Percentiles rank a stretch among this genome's conserved stretches.
These are phyloP conservation scores for Aristolochia contorta DNA, from an alignment of 164 flowering plant species.

Conservation along the genomic window DNA sequence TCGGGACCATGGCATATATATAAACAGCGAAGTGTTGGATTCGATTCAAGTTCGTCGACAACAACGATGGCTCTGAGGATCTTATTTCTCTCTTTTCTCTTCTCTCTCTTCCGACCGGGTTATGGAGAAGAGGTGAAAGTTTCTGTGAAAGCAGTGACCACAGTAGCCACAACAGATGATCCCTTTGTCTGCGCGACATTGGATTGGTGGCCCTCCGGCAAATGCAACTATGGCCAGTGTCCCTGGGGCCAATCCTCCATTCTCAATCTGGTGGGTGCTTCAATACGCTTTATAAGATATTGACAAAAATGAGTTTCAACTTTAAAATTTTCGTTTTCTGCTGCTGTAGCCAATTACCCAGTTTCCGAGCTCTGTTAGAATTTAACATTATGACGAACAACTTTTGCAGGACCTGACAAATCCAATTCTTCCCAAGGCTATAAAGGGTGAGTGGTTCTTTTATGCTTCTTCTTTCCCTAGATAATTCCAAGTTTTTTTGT, in stretches of 20 bases:
- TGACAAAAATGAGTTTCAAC: background rate
- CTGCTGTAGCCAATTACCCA: background rate
- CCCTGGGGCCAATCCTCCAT: slow-evolving; percentile 55
- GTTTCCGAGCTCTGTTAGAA: no score
- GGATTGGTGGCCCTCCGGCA: slow-evolving; percentile 67
- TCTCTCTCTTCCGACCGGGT: no score
- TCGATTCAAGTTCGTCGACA: no score
- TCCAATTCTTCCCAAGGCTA: slow-evolving; percentile 14
- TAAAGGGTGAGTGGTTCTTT: slow-evolving; percentile 10
- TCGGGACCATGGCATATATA: no score
- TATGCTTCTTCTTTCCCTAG: background rate
- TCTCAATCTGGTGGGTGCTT: slow-evolving; percentile 31
- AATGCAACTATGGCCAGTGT: slow-evolving; percentile 56
- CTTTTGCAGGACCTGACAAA: slow-evolving; percentile 4
- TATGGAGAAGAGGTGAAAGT: no score
- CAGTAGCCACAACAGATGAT: slow-evolving; percentile 48
- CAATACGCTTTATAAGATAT: no score
- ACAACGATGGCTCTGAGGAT: no score
- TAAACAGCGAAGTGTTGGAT: no score
- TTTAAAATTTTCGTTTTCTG: background rate
- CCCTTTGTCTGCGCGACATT: slow-evolving; percentile 57
- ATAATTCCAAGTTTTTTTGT: background rate
- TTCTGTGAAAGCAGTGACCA: slow-evolving; percentile 21
- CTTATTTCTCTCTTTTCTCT: no score
- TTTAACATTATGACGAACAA: no score